Evolutionary conservation across 2,329 filamentous ascomycete genomes (phyloP), one percentile per base, ranked within the genome.

Genomic region (Calonectria multiphialidica): DNA sequence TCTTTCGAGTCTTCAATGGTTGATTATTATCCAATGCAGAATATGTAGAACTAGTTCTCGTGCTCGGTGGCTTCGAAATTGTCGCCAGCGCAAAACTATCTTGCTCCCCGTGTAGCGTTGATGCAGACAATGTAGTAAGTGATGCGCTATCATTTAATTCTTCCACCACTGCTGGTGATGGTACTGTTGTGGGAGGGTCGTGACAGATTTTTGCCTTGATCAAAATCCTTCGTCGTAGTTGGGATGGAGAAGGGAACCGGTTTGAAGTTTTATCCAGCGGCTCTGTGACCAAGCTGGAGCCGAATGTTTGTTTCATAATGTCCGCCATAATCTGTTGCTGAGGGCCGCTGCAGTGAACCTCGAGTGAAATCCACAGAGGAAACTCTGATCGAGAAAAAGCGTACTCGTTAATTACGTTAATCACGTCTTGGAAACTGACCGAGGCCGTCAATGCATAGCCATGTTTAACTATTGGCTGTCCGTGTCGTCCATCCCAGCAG

Each of bases 401-500:
- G 81, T 98, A 98, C 81, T 96, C 95, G 83, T 96, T 95, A 82
- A 99, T 97, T 61, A 96, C 95, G 37, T 93, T 93, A 85, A 98
- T 95, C 74, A 96, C 96, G 82, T 98, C 96, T 55, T 92, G 90
- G 84, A 99, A 98, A 42, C 94, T 91, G 68, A 98, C 95, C 71
- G 94, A 93, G 18, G 92, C 96, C 0, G 96, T 98, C 84, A 97
- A 88, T 0, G 96, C 98, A 71, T 93, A 92, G 25, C 97, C 97
- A 79, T 99, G 97, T 72, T 94, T 95, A 35, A 99, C 97, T 64
- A 95, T 91, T 0, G 97, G 97, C 78, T 95, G 91, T 44, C 95
- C 95, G 80, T 98, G 93, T 63, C 91, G 89, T 18, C 97, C 97
- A 83, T 99, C 95, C 97, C 97, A 99, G 84, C 96, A 98, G 84